A percentile compares a stretch with the other conserved stretches of the same genome.
Evolutionary conservation across 2,329 filamentous ascomycete species (phyloP).

Genomic region (Colletotrichum sp.): DNA sequence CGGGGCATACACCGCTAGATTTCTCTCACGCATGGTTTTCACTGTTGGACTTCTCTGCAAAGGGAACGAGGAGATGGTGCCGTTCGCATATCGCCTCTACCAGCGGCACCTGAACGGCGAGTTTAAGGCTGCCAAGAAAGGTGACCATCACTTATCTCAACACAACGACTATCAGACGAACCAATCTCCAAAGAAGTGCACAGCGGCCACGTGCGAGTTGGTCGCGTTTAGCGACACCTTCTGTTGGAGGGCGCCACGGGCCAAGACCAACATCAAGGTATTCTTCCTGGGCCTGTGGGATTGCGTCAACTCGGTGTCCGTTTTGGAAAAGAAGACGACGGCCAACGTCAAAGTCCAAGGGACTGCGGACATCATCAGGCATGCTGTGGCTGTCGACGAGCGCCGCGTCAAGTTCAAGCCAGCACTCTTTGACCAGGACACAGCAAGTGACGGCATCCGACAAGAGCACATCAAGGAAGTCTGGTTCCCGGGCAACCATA

Average conservation of each 20-base stretch:
- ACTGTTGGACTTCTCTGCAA: conserved; percentile 53
- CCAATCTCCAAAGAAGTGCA: not conserved
- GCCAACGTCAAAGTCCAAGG: conserved; percentile 40
- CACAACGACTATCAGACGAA: conserved; percentile 24
- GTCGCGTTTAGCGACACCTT: conserved; percentile 52
- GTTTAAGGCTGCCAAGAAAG: conserved; percentile 23
- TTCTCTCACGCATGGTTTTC: conserved; percentile 56
- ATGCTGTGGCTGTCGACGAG: conserved; percentile 59
- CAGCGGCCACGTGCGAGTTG: not conserved
- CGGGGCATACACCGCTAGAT: conserved; percentile 56
- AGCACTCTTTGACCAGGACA: conserved; percentile 49
- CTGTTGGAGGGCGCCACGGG: conserved; percentile 34
- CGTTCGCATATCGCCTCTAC: conserved; percentile 51
- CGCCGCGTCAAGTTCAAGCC: conserved; percentile 60
- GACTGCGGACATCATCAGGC: conserved; percentile 51
- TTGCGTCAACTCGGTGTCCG: conserved; percentile 55
- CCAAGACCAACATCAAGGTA: conserved; percentile 44
- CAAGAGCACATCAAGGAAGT: conserved; percentile 52
- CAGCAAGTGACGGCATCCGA: conserved; percentile 20
- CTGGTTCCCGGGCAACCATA: conserved; percentile 60
- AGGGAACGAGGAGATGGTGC: conserved; percentile 59
- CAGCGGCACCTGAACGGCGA: conserved; percentile 43
- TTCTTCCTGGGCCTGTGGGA: conserved; percentile 61
- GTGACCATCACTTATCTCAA: not conserved
- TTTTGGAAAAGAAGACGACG: conserved; percentile 40